Base-by-base conservation (phyloP, 192 early-diverging fungal species). In the Coemansia sp. region DNA sequence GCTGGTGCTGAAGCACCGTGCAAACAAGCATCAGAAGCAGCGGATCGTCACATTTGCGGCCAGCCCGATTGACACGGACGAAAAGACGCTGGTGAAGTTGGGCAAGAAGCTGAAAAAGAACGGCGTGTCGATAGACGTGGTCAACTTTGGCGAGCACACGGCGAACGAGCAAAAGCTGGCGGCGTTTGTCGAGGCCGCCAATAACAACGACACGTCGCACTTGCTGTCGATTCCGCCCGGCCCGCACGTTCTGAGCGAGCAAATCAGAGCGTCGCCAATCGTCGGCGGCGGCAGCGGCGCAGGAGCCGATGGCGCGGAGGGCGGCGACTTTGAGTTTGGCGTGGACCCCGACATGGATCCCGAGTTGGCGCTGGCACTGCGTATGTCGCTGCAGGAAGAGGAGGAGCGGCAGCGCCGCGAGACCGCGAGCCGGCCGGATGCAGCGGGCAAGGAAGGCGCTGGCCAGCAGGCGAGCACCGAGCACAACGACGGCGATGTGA, bases 61-160 rank as follows among this genome's bases (percentile, higher is more conserved):
- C 28, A 92, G 90, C 42, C 95, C 95, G 21, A 62, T 98, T 11
- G 75, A 78, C 6, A 79, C 88, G 22, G 95, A 97, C 58, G 85
- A 91, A 54, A 86, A 83, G 68, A 78, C 92, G 27, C 68, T 98
- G 26, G 87, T 94, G 25, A 86, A 83, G 64, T 67, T 98, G 42
- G 95, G 86, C 53, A 97, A 97, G 80, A 95, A 95, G 64, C 83
- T 95, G 51, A 96, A 97, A 71, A 98, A 98, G 84, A 98, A 98
- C 79, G 93, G 90, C 56, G 84, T 98, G 32, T 92, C 92, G 8
- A 85, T 98, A 10, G 95, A 98, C 61, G 78, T 98, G 8, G 64
- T 98, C 38, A 95, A 91, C 67, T 98, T 98, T 85, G 94, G 95
- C 52, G 92, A 97, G 71, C 88, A 92, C 48, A 62, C 78, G 3